phyloP scores from a whole-genome alignment of 768 basidiomycete species.

The Agaricus blazei region DNA sequence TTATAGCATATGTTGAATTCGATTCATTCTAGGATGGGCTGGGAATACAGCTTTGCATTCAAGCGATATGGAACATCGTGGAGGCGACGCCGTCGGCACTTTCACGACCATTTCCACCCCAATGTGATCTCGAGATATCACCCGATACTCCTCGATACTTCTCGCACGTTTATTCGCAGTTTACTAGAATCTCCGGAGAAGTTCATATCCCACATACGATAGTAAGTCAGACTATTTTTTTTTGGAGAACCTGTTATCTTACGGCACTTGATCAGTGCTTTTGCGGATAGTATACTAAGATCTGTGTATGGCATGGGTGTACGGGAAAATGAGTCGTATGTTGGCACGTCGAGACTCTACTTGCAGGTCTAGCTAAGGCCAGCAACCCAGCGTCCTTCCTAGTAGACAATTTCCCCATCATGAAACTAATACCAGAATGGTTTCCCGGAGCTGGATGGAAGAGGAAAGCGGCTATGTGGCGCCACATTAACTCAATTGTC shows the following conservation, averaged over 20 bases:
- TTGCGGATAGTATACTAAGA: constrained; percentile 24
- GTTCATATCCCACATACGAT: constrained; percentile 33
- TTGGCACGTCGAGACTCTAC: constrained; percentile 24
- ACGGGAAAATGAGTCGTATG: constrained; percentile 26
- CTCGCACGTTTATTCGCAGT: not conserved
- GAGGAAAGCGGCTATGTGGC: constrained; percentile 26
- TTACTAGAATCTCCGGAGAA: constrained; percentile 3
- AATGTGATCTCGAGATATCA: constrained; percentile 2
- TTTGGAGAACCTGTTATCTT: not conserved
- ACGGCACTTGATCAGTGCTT: constrained; percentile 23
- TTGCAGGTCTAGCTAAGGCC: constrained; percentile 21
- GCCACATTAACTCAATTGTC: constrained; percentile 21
- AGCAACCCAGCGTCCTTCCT: constrained; percentile 27
- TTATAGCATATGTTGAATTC: not conserved
- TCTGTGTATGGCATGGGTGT: constrained; percentile 28
- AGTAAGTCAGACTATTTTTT: constrained; percentile 21
- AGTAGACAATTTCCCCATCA: constrained; percentile 27
- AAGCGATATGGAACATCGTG: constrained; percentile 6
- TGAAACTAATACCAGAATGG: constrained; percentile 33
- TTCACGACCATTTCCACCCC: constrained; percentile 10
- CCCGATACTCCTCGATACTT: not conserved
- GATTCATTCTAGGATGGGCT: constrained; percentile 3
- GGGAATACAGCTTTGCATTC: not conserved
- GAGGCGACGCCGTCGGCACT: constrained; percentile 9
- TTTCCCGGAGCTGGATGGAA: constrained; percentile 35